Evolutionary conservation across 2,329 filamentous ascomycete genomes (phyloP), one percentile per base, ranked within the genome.

Genomic region (Paecilomyces formosus): DNA sequence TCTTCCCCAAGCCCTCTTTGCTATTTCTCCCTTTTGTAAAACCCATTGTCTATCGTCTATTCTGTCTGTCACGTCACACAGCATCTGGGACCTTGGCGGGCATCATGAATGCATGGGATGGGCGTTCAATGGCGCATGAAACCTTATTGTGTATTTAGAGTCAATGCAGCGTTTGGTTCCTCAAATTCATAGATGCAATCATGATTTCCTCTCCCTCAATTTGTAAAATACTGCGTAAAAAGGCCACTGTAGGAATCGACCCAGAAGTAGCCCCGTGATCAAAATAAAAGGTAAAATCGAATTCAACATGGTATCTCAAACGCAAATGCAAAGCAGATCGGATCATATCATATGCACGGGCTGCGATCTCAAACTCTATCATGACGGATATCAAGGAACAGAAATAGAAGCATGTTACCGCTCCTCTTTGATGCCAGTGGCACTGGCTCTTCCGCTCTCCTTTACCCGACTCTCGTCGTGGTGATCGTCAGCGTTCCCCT

Each of bases 71-170:
- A 62, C 67, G 62, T 67, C 69, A 65, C 68, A 64, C 65, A 63
- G 67, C 61, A 72, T 68, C 69, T 45, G 22, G 30, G 11, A 26
- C 31, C 22, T 26, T 55, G 54, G 55, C 55, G 33, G 22, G 54
- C 55, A 59, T 54, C 50, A 66, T 65, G 65, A 69, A 72, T 74
- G 71, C 72, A 74, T 74, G 69, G 70, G 65, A 68, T 64, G 65
- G 72, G 71, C 70, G 71, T 73, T 73, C 60, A 69, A 64, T 67
- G 70, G 69, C 68, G 69, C 70, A 66, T 65, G 51, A 39, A 50
- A 28, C 18, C 21, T 28, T 45, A 31, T 62, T 59, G 56, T 62
- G 55, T 55, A 49, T 58, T 57, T 57, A 56, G 35, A 31, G 11
- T 39, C 22, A 55, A 55, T 54, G 24, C 49, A 60, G 33, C 11